Percentiles rank a stretch among this genome's conserved stretches.
Evolutionary conservation across 495 filamentous ascomycete species (phyloP).

Genomic region (Astrothelium subdiscretum): DNA sequence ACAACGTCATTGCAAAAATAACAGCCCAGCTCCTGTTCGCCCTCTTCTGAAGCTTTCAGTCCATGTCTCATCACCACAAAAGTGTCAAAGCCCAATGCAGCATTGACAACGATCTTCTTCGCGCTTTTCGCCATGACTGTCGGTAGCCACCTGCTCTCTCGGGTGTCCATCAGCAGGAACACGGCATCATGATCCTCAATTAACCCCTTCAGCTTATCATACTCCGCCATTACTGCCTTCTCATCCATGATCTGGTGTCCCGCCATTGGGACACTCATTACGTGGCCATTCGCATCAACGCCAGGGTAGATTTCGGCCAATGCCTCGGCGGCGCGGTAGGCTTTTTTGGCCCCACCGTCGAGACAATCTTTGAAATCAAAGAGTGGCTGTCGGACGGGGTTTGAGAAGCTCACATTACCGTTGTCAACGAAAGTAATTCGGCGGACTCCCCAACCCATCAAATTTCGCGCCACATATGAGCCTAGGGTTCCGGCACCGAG

Average conservation of each 20-base stretch:
- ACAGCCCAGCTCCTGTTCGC: constrained; percentile 65
- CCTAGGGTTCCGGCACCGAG: constrained; percentile 94
- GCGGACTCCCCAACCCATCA: constrained; percentile 94
- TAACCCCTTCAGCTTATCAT: constrained; percentile 57
- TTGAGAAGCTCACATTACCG: constrained; percentile 90
- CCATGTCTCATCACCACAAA: constrained; percentile 97
- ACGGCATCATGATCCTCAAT: constrained; percentile 84
- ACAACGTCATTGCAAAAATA: constrained; percentile 99
- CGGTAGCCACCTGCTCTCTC: constrained; percentile 92
- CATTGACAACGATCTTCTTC: constrained; percentile 92
- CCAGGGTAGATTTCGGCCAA: constrained; percentile 83
- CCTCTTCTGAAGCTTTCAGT: constrained; percentile 20
- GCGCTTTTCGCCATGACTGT: constrained; percentile 91
- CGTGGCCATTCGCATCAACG: constrained; percentile 65
- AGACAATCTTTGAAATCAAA: constrained; percentile 85
- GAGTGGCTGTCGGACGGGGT: constrained; percentile 87
- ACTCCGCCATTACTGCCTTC: constrained; percentile 50
- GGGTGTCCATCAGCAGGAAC: constrained; percentile 91
- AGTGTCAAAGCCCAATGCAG: constrained; percentile 89
- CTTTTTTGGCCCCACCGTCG: constrained; percentile 75
- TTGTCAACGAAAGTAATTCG: constrained; percentile 96
- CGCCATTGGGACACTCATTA: constrained; percentile 84
- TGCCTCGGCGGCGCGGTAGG: constrained; percentile 65
- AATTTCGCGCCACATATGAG: constrained; percentile 78
- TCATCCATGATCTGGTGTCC: constrained; percentile 76